Percentiles rank a stretch among this genome's conserved stretches.
These are phyloP conservation scores for Polytolypa hystricis DNA, from an alignment of 2,329 filamentous ascomycete genomes.

Conservation along the genomic window DNA sequence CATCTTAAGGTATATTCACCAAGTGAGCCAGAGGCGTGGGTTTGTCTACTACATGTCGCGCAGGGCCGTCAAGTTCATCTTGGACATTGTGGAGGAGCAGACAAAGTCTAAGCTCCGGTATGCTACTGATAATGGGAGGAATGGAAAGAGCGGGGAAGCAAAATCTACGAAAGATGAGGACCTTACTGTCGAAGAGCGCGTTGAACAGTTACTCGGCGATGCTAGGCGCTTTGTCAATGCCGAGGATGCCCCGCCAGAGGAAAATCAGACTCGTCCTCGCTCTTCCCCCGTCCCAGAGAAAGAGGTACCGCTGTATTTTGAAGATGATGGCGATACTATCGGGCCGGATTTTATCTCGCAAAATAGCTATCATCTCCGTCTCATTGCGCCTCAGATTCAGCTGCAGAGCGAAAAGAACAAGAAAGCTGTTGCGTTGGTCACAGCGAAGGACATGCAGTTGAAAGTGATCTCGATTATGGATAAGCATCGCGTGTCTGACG, in stretches of 20 bases:
- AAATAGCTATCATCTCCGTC: slow-evolving; percentile 85
- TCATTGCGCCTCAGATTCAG: slow-evolving; percentile 96
- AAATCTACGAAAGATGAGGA: slow-evolving; percentile 41
- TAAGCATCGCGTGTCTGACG: slow-evolving; percentile 81
- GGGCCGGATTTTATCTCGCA: slow-evolving; percentile 79
- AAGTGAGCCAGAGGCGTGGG: slow-evolving; percentile 87
- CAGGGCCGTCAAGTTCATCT: slow-evolving; percentile 90
- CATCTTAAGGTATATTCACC: slow-evolving; percentile 91
- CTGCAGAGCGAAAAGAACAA: slow-evolving; percentile 97
- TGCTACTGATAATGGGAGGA: slow-evolving; percentile 14
- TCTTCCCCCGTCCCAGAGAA: not conserved
- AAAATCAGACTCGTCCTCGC: slow-evolving; percentile 17
- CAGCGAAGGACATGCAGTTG: slow-evolving; percentile 94
- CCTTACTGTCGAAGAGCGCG: slow-evolving; percentile 67
- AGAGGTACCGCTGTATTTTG: too few species aligned
- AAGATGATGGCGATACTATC: slow-evolving; percentile 60
- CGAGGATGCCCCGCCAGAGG: slow-evolving; percentile 43
- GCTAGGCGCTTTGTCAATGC: slow-evolving; percentile 70
- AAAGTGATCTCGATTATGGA: slow-evolving; percentile 98
- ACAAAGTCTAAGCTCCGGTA: slow-evolving; percentile 55
- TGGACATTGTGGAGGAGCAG: slow-evolving; percentile 95
- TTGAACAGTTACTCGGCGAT: slow-evolving; percentile 75
- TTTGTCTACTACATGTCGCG: slow-evolving; percentile 98
- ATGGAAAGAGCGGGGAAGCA: slow-evolving; percentile 24
- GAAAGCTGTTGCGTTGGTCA: slow-evolving; percentile 92